Conservation (phyloP, 2,329 filamentous ascomycete species). For the Rhinocladiella similis region DNA sequence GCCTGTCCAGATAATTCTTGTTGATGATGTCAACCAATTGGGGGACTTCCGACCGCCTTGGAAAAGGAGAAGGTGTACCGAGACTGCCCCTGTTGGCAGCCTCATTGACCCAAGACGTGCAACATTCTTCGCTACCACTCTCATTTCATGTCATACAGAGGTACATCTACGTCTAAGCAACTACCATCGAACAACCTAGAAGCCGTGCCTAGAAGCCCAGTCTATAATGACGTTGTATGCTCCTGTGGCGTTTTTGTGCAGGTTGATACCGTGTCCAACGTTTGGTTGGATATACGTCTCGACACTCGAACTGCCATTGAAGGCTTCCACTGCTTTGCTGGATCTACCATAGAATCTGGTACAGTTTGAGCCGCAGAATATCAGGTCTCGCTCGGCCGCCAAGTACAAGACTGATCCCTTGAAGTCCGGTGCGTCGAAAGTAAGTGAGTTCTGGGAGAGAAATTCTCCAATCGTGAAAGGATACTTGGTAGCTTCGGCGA, state of each 20-base stretch:
- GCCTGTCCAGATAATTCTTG: background rate
- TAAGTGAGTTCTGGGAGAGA: conserved; percentile 21
- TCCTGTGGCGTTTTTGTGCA: conserved; percentile 33
- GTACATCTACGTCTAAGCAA: no score
- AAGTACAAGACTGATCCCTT: conserved; percentile 31
- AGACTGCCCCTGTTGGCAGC: no score
- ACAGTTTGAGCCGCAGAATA: conserved; percentile 34
- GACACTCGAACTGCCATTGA: conserved; percentile 27
- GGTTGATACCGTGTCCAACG: conserved; percentile 33
- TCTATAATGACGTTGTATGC: conserved; percentile 31
- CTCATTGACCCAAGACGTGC: no score
- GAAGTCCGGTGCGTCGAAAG: conserved; percentile 19
- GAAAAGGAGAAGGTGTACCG: no score
- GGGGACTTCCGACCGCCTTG: no score
- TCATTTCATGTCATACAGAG: no score
- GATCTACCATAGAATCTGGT: conserved; percentile 27
- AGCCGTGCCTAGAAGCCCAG: conserved; percentile 32
- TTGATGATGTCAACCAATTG: conserved; percentile 16
- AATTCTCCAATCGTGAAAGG: conserved; percentile 33
- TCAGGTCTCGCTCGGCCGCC: conserved; percentile 25
- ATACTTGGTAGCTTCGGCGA: conserved; percentile 36
- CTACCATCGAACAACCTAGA: background rate
- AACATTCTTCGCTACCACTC: no score
- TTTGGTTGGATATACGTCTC: conserved; percentile 31
- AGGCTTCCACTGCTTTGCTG: conserved; percentile 20